Percentiles rank a stretch among this genome's conserved stretches.
phyloP scores from a whole-genome alignment of 1,284 basidiomycete genomes.

The Entoloma clypeatum region DNA sequence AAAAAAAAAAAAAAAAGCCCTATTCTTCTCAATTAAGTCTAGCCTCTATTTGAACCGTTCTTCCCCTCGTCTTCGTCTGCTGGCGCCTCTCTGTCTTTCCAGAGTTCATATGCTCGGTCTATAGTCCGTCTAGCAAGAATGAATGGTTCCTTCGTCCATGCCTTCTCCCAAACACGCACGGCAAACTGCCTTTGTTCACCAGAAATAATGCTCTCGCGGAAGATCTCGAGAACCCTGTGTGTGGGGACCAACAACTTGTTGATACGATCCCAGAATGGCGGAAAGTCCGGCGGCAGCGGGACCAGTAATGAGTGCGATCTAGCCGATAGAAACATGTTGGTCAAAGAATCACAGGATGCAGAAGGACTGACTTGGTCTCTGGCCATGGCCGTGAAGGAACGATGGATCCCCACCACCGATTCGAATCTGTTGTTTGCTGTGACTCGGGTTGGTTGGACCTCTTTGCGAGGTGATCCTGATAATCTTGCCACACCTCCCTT shows the following conservation, averaged over 20 bases:
- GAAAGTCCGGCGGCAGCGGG: constrained; percentile 39
- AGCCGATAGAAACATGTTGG: constrained; percentile 12
- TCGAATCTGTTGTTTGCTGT: constrained; percentile 19
- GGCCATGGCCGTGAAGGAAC: constrained; percentile 35
- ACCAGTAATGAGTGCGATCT: constrained; percentile 39
- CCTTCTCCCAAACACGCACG: constrained; percentile 49
- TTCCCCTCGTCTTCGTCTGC: constrained; percentile 40
- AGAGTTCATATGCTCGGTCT: constrained; percentile 43
- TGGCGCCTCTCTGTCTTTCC: constrained; percentile 39
- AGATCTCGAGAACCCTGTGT: constrained; percentile 40
- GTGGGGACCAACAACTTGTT: constrained; percentile 48
- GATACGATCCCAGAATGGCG: constrained; percentile 45
- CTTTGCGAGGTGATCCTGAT: constrained; percentile 39
- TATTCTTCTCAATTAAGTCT: constrained; percentile 5
- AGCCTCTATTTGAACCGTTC: constrained; percentile 30
- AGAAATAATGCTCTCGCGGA: constrained; percentile 45
- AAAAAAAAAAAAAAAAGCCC: not conserved
- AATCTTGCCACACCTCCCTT: constrained; percentile 46
- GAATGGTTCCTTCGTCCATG: constrained; percentile 50
- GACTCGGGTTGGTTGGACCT: constrained; percentile 20
- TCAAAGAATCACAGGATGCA: constrained; percentile 2
- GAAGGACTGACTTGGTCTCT: constrained; percentile 34
- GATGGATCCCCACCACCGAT: constrained; percentile 37
- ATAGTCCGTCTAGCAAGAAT: constrained; percentile 47
- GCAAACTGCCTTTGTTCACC: constrained; percentile 52